Evolutionary conservation across 371 early-diverging fungal genomes (phyloP).

Genomic region (Dichotomocladium elegans): DNA sequence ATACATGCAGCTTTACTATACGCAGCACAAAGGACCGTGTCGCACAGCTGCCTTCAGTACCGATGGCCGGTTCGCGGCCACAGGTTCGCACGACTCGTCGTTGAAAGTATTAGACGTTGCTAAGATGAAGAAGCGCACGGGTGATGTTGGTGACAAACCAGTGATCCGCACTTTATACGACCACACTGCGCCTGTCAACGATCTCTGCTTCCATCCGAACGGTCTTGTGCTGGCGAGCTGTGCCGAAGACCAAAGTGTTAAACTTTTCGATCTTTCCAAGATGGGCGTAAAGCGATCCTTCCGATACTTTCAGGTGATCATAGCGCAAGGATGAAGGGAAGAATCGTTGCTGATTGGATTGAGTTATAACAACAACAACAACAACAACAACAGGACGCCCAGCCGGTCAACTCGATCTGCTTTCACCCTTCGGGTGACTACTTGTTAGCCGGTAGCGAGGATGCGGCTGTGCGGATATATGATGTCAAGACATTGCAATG

Average conservation of each 20-base stretch:
- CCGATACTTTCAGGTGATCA: slow-evolving; percentile 72
- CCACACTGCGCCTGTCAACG: slow-evolving; percentile 78
- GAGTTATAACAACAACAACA: too few species aligned
- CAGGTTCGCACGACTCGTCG: slow-evolving; percentile 87
- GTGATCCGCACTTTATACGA: slow-evolving; percentile 89
- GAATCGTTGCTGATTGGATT: not conserved
- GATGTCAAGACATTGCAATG: slow-evolving; percentile 82
- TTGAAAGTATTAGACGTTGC: slow-evolving; percentile 86
- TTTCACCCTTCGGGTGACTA: slow-evolving; percentile 89
- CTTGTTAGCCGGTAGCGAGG: slow-evolving; percentile 69
- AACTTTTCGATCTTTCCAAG: slow-evolving; percentile 85
- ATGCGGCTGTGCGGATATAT: slow-evolving; percentile 75
- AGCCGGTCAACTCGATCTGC: slow-evolving; percentile 66
- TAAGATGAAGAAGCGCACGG: slow-evolving; percentile 65
- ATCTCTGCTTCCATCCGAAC: slow-evolving; percentile 90
- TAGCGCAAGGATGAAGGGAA: not conserved
- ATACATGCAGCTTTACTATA: slow-evolving; percentile 47
- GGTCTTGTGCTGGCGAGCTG: slow-evolving; percentile 85
- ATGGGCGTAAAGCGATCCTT: slow-evolving; percentile 79
- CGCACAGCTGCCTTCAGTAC: slow-evolving; percentile 44
- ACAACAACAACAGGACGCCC: slow-evolving; percentile 57
- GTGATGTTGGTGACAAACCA: slow-evolving; percentile 67
- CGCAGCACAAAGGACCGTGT: slow-evolving; percentile 55
- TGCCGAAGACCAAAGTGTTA: slow-evolving; percentile 81
- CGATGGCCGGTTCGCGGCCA: slow-evolving; percentile 79